phyloP scores from a whole-genome alignment of 1,139 yeast species.

The Candida sanyaensis region DNA sequence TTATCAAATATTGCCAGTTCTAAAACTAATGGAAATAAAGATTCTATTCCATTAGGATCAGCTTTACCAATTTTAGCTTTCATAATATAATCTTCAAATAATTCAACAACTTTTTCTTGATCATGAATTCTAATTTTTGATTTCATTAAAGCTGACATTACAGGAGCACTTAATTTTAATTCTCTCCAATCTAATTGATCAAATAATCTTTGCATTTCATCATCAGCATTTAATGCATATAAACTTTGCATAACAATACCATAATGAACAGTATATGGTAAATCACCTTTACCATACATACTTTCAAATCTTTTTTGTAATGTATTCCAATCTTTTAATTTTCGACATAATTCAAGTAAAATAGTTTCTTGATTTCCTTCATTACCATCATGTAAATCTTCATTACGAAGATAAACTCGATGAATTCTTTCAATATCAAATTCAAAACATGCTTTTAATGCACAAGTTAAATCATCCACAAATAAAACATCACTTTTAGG shows the following conservation, averaged over 20 bases:
- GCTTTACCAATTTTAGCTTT: constrained; percentile 3
- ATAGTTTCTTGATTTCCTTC: constrained; percentile 37
- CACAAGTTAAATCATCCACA: constrained; percentile 28
- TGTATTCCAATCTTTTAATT: constrained; percentile 55
- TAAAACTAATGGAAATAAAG: constrained; percentile 43
- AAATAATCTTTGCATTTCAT: constrained; percentile 55
- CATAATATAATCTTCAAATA: constrained; percentile 20
- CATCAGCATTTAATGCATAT: constrained; percentile 56
- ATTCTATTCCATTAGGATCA: constrained; percentile 2
- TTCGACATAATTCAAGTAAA: constrained; percentile 51
- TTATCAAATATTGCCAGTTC: constrained; percentile 37
- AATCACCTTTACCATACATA: constrained; percentile 56
- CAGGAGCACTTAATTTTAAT: constrained; percentile 48
- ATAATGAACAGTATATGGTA: constrained; percentile 62
- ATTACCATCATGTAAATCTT: constrained; percentile 31
- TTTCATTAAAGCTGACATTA: constrained; percentile 51
- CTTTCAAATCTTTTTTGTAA: constrained; percentile 65
- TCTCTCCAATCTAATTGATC: constrained; percentile 48
- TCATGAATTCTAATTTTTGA: constrained; percentile 49
- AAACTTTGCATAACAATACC: constrained; percentile 65
- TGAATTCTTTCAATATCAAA: constrained; percentile 27
- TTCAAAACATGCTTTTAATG: constrained; percentile 30
- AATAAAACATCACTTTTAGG: constrained; percentile 8
- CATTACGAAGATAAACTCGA: constrained; percentile 24
- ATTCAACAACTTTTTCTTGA: constrained; percentile 35